Conservation (phyloP, 176 grass and related monocot species). For the Carex myosuroides region DNA sequence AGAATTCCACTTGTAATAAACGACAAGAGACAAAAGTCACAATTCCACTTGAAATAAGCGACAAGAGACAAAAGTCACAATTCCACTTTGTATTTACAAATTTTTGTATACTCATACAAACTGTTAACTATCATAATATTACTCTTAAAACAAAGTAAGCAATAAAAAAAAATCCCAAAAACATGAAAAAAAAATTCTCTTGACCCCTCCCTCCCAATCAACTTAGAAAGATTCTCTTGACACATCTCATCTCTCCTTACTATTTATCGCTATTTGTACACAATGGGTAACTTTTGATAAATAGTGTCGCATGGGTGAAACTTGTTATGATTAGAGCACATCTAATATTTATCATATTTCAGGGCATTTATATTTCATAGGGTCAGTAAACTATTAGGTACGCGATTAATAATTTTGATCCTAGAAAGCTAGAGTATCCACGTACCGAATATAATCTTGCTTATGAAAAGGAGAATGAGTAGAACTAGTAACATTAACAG, state of each 20-base stretch:
- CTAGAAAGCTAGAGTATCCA: not conserved
- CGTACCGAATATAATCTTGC: conserved; percentile 70
- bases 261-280: not conserved
- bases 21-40: not conserved
- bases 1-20: not conserved
- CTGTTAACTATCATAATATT: not conserved
- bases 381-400: not conserved
- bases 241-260: not conserved
- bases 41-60: not conserved
- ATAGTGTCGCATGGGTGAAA: not conserved
- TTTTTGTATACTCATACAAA: not conserved
- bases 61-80: not conserved
- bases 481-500: conserved; percentile 48
- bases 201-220: not conserved
- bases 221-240: not conserved
- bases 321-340: not conserved
- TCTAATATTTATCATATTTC: not conserved
- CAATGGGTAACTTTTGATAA: not conserved
- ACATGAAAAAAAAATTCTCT: not conserved
- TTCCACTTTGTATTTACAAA: not conserved
- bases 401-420: not conserved
- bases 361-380: conserved; percentile 9
- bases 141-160: not conserved
- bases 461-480: conserved; percentile 71
- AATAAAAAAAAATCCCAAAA: not conserved